Evolutionary conservation across 1,284 basidiomycete genomes (phyloP).

Genomic region (Leccinum ponderosum): DNA sequence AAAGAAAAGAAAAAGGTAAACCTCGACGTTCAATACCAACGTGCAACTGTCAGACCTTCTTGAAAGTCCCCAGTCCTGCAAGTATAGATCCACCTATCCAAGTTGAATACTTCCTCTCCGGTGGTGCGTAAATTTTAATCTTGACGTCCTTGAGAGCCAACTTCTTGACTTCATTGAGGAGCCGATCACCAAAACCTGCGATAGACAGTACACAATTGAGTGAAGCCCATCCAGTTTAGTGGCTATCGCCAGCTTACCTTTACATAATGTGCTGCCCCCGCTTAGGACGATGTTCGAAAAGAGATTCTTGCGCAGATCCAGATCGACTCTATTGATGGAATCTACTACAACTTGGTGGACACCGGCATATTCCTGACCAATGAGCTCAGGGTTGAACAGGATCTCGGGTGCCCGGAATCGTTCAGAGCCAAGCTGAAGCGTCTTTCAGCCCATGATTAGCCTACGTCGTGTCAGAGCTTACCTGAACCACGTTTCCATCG

Average conservation of each 20-base stretch:
- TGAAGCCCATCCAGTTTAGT: slow-evolving; percentile 4
- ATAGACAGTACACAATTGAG: slow-evolving; percentile 7
- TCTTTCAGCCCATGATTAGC: slow-evolving; percentile 6
- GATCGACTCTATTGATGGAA: slow-evolving; percentile 82
- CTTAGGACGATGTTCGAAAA: slow-evolving; percentile 97
- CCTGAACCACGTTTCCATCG: slow-evolving; percentile 93
- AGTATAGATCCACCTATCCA: slow-evolving; percentile 99
- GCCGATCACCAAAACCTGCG: slow-evolving; percentile 91
- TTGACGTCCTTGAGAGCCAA: slow-evolving; percentile 96
- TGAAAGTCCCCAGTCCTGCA: slow-evolving; percentile 95
- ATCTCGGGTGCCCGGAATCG: slow-evolving; percentile 98
- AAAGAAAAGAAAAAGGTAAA: slow-evolving; percentile 7
- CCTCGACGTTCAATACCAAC: slow-evolving; percentile 1
- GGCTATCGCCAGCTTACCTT: slow-evolving; percentile 53
- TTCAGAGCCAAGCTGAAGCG: slow-evolving; percentile 82
- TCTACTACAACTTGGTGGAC: slow-evolving; percentile 96
- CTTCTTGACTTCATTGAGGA: slow-evolving; percentile 95
- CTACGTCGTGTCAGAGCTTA: slow-evolving; percentile 36
- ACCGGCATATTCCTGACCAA: slow-evolving; percentile 95
- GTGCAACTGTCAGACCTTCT: slow-evolving; percentile 67
- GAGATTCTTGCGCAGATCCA: slow-evolving; percentile 92
- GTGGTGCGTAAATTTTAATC: slow-evolving; percentile 99
- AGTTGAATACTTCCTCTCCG: slow-evolving; percentile 99
- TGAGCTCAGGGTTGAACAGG: slow-evolving; percentile 95
- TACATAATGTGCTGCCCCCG: slow-evolving; percentile 93